Evolutionary conservation across 441 rosid species (phyloP).

Genomic region (Arabidopsis lyrata): DNA sequence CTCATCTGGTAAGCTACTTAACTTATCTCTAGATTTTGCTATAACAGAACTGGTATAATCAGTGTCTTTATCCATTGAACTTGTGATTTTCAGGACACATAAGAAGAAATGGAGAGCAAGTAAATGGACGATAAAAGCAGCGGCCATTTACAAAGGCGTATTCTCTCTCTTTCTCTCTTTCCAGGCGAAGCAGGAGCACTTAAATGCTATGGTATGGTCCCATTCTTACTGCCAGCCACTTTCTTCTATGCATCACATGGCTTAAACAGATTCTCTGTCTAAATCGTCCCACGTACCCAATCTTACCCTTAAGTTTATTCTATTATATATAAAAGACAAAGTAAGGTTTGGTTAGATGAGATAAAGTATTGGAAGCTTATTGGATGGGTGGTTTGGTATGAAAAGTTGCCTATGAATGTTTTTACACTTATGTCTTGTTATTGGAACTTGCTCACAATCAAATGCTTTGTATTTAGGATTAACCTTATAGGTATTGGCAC

Average conservation of each 20-base stretch:
- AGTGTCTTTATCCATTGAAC: constrained; percentile 10
- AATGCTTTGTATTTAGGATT: not conserved
- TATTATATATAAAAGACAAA: not conserved
- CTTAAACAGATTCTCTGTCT: constrained; percentile 25
- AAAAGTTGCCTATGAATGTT: constrained; percentile 11
- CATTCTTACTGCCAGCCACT: constrained; percentile 17
- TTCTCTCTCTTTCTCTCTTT: not conserved
- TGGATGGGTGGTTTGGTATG: constrained; percentile 16
- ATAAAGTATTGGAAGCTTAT: not conserved
- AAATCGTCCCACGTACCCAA: not conserved
- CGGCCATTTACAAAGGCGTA: constrained; percentile 4
- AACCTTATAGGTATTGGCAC: not conserved
- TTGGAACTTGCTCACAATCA: constrained; percentile 1
- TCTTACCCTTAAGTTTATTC: constrained; percentile 16
- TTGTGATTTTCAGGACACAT: constrained; percentile 20
- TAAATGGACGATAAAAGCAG: constrained; percentile 9
- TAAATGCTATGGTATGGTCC: constrained; percentile 31
- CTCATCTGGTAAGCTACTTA: constrained; percentile 23
- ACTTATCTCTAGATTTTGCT: not conserved
- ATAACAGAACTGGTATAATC: not conserved
- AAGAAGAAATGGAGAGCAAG: not conserved
- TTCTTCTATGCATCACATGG: constrained; percentile 36
- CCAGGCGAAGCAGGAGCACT: constrained; percentile 20
- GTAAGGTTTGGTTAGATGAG: constrained; percentile 4
- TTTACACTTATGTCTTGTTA: not conserved